Base-by-base conservation (phyloP, 2,329 filamentous ascomycete genomes). In the Exophiala xenobiotica region DNA sequence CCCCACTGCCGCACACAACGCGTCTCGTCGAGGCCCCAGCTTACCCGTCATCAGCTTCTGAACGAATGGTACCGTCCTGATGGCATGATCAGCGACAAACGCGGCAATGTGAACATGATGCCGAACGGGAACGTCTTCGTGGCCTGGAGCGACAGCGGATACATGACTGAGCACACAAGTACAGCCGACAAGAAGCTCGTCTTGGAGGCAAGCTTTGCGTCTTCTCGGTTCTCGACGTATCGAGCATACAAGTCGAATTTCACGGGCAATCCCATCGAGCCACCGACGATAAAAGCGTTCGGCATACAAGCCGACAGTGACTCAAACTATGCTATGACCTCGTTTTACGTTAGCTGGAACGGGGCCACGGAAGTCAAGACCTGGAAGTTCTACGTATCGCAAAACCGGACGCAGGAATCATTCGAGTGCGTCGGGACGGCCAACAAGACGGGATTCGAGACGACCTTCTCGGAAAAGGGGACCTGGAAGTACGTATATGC, bases 221-320 rank as follows among this genome's bases (percentile, higher is more conserved):
- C 38, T 49, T 72, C 52, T 67, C 63, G 49, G 61, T 65, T 59
- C 65, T 71, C 76, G 60, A 79, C 76, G 43, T 83, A 83, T 58
- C 74, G 79, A 23, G 74, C 73, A 2, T 77, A 76, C 64, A 79
- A 78, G 59, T 59, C 61, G 31, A 68, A 74, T 53, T 85, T 79
- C 77, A 70, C 70, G 3, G 78, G 75, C 0, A 61, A 67, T 6
- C 78, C 78, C 0, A 33, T 22, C 42, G 74, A 71, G 18, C 51
- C 44, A 2, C 67, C 67, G 2, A 29, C 35, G 2, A 14, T 46
- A 7, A 54, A 58, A 1, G 2, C 24, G n/a, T 46, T 41, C 26
- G 43, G 26, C 11, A 26, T 23, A 19, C 16, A 6, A 6, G 18
- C 23, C 9, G 33, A 20, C 9, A 46, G 27, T 9, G 26, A 24